Base-by-base conservation (phyloP, 345 rosid species). In the Camelina neglecta region DNA sequence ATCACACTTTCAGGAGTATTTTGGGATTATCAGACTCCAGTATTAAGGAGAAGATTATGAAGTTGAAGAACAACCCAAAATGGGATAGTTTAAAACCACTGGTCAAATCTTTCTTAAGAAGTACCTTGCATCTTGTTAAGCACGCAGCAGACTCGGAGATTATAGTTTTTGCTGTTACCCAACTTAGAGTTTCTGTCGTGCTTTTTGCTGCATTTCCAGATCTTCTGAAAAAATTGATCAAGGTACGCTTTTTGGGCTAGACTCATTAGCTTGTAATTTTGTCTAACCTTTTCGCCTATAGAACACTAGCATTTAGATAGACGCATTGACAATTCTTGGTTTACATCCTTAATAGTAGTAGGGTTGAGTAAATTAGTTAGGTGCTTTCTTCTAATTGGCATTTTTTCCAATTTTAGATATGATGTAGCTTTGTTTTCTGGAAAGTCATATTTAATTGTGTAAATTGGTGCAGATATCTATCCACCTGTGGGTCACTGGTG, bases 401-500 rank as follows among this genome's bases (percentile, higher is more conserved):
- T 26, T 16, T 50, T 50, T 69, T 44, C 7, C 29, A 31, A 54
- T 31, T 38, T 54, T 41, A 24, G 9, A 55, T 68, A 44, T 57
- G 58, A 18, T 33, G 36, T 33, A 10, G 5, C 54, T 51, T 62
- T 23, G 6, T 31, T 12, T 54, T 56, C 33, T 79, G 4, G 5
- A 15, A 45, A 65, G 58, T 65, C 57, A 67, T 60, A 47, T 53
- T 68, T 69, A 16, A 20, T 66, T 55, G 48, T 60, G 60, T 44
- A 51, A 55, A 54, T 73, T 60, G 58, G 45, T 80, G 78, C 90
- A 95, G 99, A 70, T 82, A 73, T 81, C 87, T 31, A 75, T 92
- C 75, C 88, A 89, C 79, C 64, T 92, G 68, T 92, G 99, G 99
- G 87, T 87, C 64, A 90, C 93, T 0, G 83, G 96, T 66, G 86